Conservation (phyloP, 2,329 filamentous ascomycete species). For the Pezicula neosporulosa region DNA sequence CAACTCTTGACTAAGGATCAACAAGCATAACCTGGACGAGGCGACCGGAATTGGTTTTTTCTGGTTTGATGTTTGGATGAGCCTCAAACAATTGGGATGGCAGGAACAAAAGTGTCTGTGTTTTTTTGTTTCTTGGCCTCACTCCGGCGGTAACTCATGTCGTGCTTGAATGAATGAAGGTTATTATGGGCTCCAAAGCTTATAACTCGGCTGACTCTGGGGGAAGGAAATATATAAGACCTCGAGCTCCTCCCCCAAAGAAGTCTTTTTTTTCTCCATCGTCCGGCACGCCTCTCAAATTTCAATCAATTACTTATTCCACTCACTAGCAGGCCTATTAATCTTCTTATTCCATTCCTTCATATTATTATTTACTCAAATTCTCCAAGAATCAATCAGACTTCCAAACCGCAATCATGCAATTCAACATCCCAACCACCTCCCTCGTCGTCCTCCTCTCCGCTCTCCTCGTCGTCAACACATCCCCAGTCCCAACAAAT, state of each 20-base stretch:
- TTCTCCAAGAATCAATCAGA: background rate
- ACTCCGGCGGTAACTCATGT: background rate
- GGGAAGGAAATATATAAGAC: background rate
- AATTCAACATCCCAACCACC: background rate
- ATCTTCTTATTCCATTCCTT: background rate
- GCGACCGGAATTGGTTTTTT: background rate
- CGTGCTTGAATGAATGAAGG: background rate
- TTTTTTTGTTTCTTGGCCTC: background rate
- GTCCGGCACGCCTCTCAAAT: background rate
- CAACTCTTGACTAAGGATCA: background rate
- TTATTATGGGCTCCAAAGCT: background rate
- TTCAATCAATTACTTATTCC: background rate
- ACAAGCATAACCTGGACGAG: background rate
- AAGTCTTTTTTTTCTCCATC: background rate
- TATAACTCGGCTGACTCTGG: background rate
- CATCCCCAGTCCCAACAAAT: background rate
- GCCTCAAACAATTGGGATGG: background rate
- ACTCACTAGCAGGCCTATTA: background rate
- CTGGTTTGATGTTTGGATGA: background rate
- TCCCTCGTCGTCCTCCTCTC: background rate
- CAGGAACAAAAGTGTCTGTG: background rate
- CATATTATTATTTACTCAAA: background rate
- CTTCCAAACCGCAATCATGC: background rate
- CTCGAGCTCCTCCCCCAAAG: background rate
- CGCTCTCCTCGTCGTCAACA: background rate